A percentile compares a stretch with the other conserved stretches of the same genome.
Evolutionary conservation across 331 rosid genomes (phyloP).

Genomic region (Rosa hybrid): DNA sequence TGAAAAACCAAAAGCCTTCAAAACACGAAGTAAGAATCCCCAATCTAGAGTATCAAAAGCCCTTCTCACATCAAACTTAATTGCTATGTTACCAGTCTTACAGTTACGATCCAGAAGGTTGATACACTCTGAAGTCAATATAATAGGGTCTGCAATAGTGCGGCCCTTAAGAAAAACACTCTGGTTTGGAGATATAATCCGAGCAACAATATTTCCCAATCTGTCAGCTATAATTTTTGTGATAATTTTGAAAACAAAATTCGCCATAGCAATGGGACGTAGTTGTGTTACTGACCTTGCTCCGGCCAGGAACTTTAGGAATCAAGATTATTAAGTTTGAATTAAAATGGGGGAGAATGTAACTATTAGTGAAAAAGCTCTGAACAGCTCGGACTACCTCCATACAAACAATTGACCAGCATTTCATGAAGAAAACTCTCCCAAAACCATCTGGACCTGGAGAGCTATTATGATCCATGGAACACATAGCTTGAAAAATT

Average conservation of each 20-base stretch:
- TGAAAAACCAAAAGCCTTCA: too few relatives aligned
- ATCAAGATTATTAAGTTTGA: too few relatives aligned
- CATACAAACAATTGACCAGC: too few relatives aligned
- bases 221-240: not conserved
- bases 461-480: too few relatives aligned
- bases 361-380: too few relatives aligned
- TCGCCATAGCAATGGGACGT: not conserved
- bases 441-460: too few relatives aligned
- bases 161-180: not conserved
- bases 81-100: not conserved
- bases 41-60: not conserved
- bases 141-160: not conserved
- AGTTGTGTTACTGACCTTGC: too few relatives aligned
- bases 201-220: not conserved
- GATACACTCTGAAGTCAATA: not conserved
- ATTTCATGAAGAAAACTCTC: too few relatives aligned
- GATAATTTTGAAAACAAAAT: not conserved
- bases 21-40: not conserved
- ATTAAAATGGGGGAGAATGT: too few relatives aligned
- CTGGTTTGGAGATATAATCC: not conserved
- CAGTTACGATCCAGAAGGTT: not conserved
- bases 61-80: not conserved
- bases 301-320: too few relatives aligned
- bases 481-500: too few relatives aligned
- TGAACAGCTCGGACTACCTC: too few relatives aligned